Percentiles rank a stretch among this genome's conserved stretches.
phyloP scores from a whole-genome alignment of 306 rosid species.

The Ammopiptanthus mongolicus region DNA sequence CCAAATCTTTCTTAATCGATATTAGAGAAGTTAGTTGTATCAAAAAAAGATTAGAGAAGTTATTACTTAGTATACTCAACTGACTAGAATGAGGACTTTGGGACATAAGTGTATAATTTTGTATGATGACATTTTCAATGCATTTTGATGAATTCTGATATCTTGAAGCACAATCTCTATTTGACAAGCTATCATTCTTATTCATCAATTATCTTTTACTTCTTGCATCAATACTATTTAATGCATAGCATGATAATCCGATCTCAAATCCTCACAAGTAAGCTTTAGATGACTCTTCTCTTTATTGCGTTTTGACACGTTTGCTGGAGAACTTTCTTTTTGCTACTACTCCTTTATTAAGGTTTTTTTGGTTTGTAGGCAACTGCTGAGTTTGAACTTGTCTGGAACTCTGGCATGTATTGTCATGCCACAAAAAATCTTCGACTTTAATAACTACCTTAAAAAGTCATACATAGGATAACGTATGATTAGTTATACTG shows the following conservation, averaged over 20 bases:
- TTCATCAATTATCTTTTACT: constrained; percentile 1
- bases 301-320: no score
- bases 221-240: background rate
- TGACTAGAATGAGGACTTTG: background rate
- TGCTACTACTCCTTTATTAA: no score
- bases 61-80: background rate
- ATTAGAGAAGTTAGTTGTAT: background rate
- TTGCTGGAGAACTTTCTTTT: no score
- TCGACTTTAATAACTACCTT: no score
- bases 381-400: no score
- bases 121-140: background rate
- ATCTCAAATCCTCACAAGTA: constrained; percentile 3
- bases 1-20: background rate
- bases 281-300: no score
- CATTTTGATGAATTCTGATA: background rate
- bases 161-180: background rate
- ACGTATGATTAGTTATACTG: no score
- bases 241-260: constrained; percentile 11
- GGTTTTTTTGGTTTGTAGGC: no score
- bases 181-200: background rate
- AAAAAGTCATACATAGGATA: no score
- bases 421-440: no score
- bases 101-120: background rate
- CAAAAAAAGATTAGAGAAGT: background rate
- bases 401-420: no score